These are phyloP conservation scores for Elaeis oleifera DNA, from an alignment of 202 grass and related monocot genomes.

Conservation along the genomic window DNA sequence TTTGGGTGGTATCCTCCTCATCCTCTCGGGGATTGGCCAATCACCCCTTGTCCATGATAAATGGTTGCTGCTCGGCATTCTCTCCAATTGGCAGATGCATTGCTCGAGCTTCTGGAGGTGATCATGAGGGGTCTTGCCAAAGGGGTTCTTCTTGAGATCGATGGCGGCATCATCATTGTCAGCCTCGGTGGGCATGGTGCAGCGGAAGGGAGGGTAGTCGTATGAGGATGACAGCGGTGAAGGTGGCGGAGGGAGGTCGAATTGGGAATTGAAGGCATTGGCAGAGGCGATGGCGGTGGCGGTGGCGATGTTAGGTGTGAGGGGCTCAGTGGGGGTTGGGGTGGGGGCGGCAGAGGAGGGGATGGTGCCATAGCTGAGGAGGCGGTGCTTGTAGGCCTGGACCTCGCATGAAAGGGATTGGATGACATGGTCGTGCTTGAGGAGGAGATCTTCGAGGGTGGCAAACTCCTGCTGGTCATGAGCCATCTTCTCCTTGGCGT, in stretches of 20 bases:
- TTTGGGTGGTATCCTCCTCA: background rate
- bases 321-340: conserved; percentile 10
- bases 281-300: background rate
- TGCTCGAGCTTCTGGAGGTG: conserved; percentile 9
- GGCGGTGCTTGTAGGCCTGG: conserved; percentile 27
- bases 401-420: conserved; percentile 30
- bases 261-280: no score
- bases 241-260: background rate
- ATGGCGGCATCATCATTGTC: background rate
- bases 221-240: background rate
- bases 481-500: conserved; percentile 63
- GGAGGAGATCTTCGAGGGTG: conserved; percentile 38
- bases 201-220: conserved; percentile 10
- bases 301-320: conserved; percentile 5
- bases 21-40: conserved; percentile 18
- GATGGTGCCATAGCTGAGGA: conserved; percentile 33
- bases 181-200: conserved; percentile 22
- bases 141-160: conserved; percentile 14
- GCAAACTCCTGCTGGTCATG: conserved; percentile 40
- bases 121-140: conserved; percentile 4
- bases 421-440: conserved; percentile 26
- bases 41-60: conserved; percentile 4
- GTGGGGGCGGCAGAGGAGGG: conserved; percentile 8
- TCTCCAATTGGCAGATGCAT: conserved; percentile 44
- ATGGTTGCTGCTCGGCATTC: conserved; percentile 16